A percentile compares a stretch with the other conserved stretches of the same genome.
These are phyloP conservation scores for Xylaria sp. DNA, from an alignment of 2,329 filamentous ascomycete species.

Conservation along the genomic window DNA sequence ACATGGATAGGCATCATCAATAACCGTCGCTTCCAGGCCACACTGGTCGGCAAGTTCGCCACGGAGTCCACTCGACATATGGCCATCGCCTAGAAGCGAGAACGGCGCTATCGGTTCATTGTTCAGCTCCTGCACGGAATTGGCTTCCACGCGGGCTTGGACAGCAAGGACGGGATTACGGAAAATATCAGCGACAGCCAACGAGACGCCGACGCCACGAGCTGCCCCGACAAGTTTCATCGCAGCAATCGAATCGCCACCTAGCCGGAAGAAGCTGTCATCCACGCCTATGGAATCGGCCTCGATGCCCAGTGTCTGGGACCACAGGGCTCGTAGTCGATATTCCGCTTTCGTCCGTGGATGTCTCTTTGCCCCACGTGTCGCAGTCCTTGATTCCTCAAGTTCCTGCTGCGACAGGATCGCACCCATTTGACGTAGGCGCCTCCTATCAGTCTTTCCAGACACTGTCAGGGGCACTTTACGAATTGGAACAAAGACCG, in stretches of 20 bases:
- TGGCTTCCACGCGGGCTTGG: neutral
- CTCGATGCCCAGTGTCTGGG: neutral
- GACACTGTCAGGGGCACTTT: slow-evolving; percentile 17
- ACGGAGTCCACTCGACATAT: neutral
- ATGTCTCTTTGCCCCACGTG: slow-evolving; percentile 5
- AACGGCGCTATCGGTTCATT: neutral
- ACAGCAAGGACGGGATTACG: slow-evolving; percentile 2
- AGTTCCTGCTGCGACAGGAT: neutral
- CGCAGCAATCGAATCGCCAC: slow-evolving; percentile 15
- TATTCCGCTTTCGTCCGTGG: slow-evolving; percentile 7
- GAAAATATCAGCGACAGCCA: slow-evolving; percentile 5
- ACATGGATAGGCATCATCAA: slow-evolving; percentile 10
- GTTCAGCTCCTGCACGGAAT: neutral
- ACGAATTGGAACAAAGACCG: slow-evolving; percentile 11
- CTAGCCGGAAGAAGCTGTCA: slow-evolving; percentile 11
- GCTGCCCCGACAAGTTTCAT: slow-evolving; percentile 12
- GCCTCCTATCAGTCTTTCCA: slow-evolving; percentile 21
- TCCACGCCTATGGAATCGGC: slow-evolving; percentile 5
- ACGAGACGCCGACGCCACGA: neutral
- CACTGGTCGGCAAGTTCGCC: neutral
- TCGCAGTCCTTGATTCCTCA: slow-evolving; percentile 3
- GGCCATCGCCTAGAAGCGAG: neutral
- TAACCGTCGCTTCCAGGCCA: neutral
- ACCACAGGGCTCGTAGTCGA: slow-evolving; percentile 4
- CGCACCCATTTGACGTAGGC: slow-evolving; percentile 3